phyloP scores from a whole-genome alignment of 2,329 filamentous ascomycete species.

The Cercospora beticola region DNA sequence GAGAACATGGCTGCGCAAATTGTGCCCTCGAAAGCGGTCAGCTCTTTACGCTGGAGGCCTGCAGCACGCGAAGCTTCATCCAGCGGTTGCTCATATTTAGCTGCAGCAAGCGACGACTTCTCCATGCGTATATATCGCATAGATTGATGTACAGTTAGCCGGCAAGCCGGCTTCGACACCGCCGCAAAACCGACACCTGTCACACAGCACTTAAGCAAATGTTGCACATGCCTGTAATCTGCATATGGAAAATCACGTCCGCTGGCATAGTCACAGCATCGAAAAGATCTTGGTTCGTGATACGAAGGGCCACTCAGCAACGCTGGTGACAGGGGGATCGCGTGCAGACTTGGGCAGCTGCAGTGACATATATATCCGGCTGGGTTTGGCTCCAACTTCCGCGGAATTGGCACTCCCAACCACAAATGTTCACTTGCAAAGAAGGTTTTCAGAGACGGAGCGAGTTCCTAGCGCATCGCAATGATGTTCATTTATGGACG shows the following conservation, averaged over 20 bases:
- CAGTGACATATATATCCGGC: background rate
- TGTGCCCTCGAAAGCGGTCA: conserved; percentile 31
- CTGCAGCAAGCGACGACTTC: conserved; percentile 45
- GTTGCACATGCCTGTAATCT: background rate
- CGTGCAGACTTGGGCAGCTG: background rate
- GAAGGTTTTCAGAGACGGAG: background rate
- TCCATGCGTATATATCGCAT: conserved; percentile 40
- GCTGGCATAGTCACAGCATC: background rate
- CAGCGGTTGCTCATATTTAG: conserved; percentile 33
- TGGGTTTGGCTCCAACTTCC: background rate
- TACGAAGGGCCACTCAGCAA: background rate
- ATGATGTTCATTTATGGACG: background rate
- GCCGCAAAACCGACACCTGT: background rate
- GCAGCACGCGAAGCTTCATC: background rate
- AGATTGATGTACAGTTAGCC: background rate
- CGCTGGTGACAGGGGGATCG: background rate
- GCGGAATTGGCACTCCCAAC: background rate
- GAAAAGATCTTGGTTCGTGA: background rate
- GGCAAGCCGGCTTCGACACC: background rate
- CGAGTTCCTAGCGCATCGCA: background rate
- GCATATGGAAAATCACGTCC: background rate
- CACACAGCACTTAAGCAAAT: background rate
- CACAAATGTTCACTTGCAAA: background rate
- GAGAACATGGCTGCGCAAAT: conserved; percentile 18
- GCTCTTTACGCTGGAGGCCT: conserved; percentile 36